phyloP scores from a whole-genome alignment of 2,329 filamentous ascomycete species.

The Cordyceps cicadae region DNA sequence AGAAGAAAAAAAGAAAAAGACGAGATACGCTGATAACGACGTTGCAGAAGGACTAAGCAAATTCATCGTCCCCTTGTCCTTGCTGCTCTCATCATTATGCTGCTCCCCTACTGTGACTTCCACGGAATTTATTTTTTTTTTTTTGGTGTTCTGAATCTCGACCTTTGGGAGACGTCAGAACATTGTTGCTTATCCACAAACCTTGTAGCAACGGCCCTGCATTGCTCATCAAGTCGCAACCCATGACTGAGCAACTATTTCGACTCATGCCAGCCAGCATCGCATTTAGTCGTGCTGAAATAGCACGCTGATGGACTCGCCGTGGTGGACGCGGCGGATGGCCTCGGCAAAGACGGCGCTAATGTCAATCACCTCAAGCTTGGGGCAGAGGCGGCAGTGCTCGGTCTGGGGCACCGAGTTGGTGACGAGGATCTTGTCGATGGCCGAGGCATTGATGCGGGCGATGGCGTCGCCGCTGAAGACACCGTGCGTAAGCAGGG shows the following conservation, averaged over 20 bases:
- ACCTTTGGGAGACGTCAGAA: background rate
- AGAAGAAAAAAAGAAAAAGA: background rate
- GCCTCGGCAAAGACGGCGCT: slow-evolving; percentile 90
- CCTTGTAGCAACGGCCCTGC: background rate
- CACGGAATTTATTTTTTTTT: too few species aligned
- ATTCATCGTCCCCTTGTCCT: background rate
- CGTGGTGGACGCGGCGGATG: slow-evolving; percentile 91
- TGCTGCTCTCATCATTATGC: background rate
- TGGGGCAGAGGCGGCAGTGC: slow-evolving; percentile 68
- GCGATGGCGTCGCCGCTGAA: slow-evolving; percentile 92
- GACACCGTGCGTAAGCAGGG: slow-evolving; percentile 88
- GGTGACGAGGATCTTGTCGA: slow-evolving; percentile 91
- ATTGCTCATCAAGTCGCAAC: background rate
- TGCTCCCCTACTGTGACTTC: background rate
- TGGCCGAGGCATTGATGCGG: slow-evolving; percentile 82
- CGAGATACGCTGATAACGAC: background rate
- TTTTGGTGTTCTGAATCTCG: background rate
- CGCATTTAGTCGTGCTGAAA: slow-evolving; percentile 43
- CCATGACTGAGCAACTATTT: background rate
- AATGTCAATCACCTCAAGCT: slow-evolving; percentile 84
- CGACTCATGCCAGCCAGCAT: background rate
- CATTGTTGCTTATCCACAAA: background rate
- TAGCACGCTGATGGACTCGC: slow-evolving; percentile 92
- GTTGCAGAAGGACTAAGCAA: background rate
- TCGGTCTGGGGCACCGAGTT: slow-evolving; percentile 89